Percentiles rank a stretch among this genome's conserved stretches.
Evolutionary conservation across 768 basidiomycete species (phyloP).

Genomic region (Exsudoporus frostii): DNA sequence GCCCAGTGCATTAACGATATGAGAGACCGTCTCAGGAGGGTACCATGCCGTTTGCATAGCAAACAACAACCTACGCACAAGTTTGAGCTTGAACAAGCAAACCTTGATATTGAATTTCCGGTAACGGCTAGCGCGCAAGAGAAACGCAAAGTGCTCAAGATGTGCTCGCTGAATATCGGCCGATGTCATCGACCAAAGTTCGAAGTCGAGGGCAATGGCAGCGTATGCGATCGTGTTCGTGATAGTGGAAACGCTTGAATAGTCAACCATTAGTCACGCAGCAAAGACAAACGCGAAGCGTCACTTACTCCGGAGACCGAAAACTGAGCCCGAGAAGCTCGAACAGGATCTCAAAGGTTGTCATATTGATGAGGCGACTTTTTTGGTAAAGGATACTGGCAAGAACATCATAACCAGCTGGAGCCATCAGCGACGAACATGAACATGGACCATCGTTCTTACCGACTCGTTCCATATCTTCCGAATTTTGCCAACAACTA

Average conservation of each 20-base stretch:
- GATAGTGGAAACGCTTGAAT: constrained; percentile 69
- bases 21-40: constrained; percentile 42
- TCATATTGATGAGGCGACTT: constrained; percentile 70
- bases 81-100: constrained; percentile 64
- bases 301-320: constrained; percentile 69
- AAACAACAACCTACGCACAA: constrained; percentile 77
- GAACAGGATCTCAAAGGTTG: constrained; percentile 78
- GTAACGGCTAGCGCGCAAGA: constrained; percentile 70
- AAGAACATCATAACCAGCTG: constrained; percentile 88
- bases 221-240: constrained; percentile 80
- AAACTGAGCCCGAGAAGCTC: constrained; percentile 86
- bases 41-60: constrained; percentile 82
- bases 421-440: constrained; percentile 2
- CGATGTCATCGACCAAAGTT: constrained; percentile 77
- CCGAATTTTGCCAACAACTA: constrained; percentile 90
- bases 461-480: constrained; percentile 91
- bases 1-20: constrained; percentile 58
- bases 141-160: constrained; percentile 76
- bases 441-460: constrained; percentile 28
- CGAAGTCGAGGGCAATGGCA: constrained; percentile 83
- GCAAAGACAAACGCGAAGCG: background rate
- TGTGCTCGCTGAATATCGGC: constrained; percentile 75
- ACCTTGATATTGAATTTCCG: constrained; percentile 75
- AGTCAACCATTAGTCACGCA: background rate
- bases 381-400: constrained; percentile 71